Evolutionary conservation across 331 rosid species (phyloP), one percentile per base, ranked within the genome.

Genomic region (Acacia concinna): DNA sequence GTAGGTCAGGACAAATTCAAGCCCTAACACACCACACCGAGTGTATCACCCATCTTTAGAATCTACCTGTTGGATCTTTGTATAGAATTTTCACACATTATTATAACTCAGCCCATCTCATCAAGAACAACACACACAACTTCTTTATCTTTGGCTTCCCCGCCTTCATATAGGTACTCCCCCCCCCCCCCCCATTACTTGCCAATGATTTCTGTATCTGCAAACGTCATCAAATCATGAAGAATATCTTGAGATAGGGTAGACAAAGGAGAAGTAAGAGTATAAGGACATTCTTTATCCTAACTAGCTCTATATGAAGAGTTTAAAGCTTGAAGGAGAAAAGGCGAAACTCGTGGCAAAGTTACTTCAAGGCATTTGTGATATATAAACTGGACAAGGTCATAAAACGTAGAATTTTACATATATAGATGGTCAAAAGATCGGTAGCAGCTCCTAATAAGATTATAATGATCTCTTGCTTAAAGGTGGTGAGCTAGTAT

Each of bases 41-140:
- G 65, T 78, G 82, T 86, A 85, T 88, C 95, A 90, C 91, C 91
- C 41, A 81, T 79, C 4, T 43, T 79, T 79, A 81, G 84, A 72
- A 86, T 38, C 73, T 49, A 82, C 15, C 28, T 66, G 57, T 88
- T 92, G 94, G 91, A 87, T 73, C 87, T 79, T 90, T 21, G 68
- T 82, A 68, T 18, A 41, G 27, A 60, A 51, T 73, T 81, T 81
- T 81, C 1, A 1, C 8, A 80, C 80, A 72, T 71, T 73, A 51
- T 83, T 77, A 51, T 81, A 79, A 47, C 51, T 71, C 37, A 62
- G 68, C 68, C 68, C 68, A 62, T 32, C 43, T 2, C 27, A 18
- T 31, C 30, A 54, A 21, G 1, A 54, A 54, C 23, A 49, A 5
- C 21, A 46, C 25, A 13, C 1, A 14, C 68, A 15, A 14, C 67